These are phyloP conservation scores for Bolboschoenus planiculmis DNA, from an alignment of 176 grass and related monocot genomes.

Conservation along the genomic window DNA sequence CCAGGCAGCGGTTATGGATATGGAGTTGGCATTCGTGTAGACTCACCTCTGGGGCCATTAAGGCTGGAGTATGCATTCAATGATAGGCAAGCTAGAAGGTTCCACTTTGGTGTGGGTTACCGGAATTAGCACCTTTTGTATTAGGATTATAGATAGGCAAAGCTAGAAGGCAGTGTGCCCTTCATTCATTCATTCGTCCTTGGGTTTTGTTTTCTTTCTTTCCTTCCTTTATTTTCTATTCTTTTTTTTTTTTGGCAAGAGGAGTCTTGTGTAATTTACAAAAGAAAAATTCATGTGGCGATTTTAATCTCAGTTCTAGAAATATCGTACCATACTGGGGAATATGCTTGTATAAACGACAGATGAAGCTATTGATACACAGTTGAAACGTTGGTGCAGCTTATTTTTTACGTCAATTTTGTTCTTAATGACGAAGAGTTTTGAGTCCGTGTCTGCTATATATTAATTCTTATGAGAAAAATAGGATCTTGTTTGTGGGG, in stretches of 20 bases:
- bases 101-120: slow-evolving; percentile 90
- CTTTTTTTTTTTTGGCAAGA: background rate
- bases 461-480: background rate
- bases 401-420: background rate
- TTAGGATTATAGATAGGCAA: background rate
- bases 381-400: background rate
- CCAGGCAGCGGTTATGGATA: slow-evolving; percentile 81
- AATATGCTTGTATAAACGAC: background rate
- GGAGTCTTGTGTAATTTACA: background rate
- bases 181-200: slow-evolving; percentile 4
- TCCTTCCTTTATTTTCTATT: background rate
- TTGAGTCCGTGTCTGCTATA: background rate
- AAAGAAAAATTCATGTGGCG: background rate
- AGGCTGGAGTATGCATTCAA: slow-evolving; percentile 89
- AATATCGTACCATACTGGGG: background rate
- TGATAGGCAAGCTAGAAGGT: slow-evolving; percentile 56
- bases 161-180: background rate
- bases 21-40: slow-evolving; percentile 72
- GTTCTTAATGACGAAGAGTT: background rate
- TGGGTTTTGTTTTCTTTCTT: background rate
- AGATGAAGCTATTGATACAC: background rate
- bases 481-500: no score
- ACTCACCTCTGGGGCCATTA: slow-evolving; percentile 73
- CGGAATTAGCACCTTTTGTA: slow-evolving; percentile 41
- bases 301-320: background rate